phyloP scores from a whole-genome alignment of 1,284 basidiomycete species.

The Rhodotorula sp. region DNA sequence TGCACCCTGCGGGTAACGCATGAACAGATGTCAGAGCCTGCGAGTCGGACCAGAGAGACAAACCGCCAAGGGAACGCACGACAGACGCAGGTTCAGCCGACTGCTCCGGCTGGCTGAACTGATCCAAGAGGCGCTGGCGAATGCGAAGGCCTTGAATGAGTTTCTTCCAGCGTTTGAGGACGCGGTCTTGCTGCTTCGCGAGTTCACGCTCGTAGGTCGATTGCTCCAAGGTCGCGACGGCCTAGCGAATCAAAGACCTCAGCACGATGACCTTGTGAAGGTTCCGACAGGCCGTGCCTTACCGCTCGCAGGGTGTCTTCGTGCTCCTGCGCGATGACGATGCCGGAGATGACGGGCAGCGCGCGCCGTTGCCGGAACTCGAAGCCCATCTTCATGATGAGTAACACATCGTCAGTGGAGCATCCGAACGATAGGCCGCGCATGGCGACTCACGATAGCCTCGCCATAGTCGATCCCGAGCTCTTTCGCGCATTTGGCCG shows the following conservation, averaged over 20 bases:
- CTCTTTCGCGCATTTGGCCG: slow-evolving; percentile 81
- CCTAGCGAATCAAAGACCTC: neutral
- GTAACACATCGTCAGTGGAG: neutral
- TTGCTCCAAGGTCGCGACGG: slow-evolving; percentile 54
- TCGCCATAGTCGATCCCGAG: slow-evolving; percentile 88
- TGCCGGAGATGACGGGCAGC: slow-evolving; percentile 76
- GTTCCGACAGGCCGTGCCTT: slow-evolving; percentile 37
- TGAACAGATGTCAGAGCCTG: no score
- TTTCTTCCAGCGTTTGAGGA: slow-evolving; percentile 82
- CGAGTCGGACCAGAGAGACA: no score
- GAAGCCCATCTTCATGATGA: slow-evolving; percentile 68
- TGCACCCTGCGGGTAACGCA: no score
- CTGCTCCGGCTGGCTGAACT: slow-evolving; percentile 20
- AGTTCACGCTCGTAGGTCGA: slow-evolving; percentile 72
- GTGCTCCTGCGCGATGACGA: slow-evolving; percentile 81
- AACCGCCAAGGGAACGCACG: no score
- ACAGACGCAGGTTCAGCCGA: neutral
- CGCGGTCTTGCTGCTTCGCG: slow-evolving; percentile 72
- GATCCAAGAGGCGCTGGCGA: slow-evolving; percentile 58
- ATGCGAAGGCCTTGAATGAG: slow-evolving; percentile 85
- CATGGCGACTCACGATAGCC: slow-evolving; percentile 66
- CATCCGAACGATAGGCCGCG: neutral
- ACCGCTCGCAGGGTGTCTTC: slow-evolving; percentile 75
- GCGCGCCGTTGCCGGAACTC: slow-evolving; percentile 91
- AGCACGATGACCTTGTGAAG: neutral